Conservation (phyloP, 441 rosid genomes). For the Gossypium gossypioides region DNA sequence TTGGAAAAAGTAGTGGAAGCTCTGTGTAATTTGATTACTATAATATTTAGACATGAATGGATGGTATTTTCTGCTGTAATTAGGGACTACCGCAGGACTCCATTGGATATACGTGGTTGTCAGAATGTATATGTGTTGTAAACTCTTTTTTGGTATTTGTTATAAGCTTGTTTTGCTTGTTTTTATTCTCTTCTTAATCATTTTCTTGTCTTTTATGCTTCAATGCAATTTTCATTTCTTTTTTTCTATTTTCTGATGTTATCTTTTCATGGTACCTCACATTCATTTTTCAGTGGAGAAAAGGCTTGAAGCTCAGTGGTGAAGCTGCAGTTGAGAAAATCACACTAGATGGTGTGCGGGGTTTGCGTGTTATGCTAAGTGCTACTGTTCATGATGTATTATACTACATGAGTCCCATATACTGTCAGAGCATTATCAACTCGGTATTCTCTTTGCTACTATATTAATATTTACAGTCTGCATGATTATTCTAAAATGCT, state of each 20-base stretch:
- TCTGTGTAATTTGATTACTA: background rate
- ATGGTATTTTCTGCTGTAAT: background rate
- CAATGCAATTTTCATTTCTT: background rate
- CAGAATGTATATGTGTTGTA: background rate
- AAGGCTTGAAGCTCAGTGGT: constrained; percentile 92
- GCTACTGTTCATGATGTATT: constrained; percentile 97
- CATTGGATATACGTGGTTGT: constrained; percentile 1
- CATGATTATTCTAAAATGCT: background rate
- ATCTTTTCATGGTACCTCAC: background rate
- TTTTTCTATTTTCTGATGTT: background rate
- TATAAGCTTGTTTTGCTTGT: background rate
- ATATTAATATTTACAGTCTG: constrained; percentile 5
- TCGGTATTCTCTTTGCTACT: constrained; percentile 47
- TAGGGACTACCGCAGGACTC: background rate
- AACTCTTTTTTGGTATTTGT: background rate
- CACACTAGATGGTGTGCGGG: constrained; percentile 91
- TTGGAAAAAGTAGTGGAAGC: background rate
- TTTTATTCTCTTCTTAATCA: background rate
- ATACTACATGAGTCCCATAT: constrained; percentile 97
- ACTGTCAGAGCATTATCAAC: constrained; percentile 85
- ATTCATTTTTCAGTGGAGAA: constrained; percentile 76
- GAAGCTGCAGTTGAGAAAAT: constrained; percentile 90
- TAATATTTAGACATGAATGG: background rate
- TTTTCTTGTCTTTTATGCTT: constrained; percentile 1
- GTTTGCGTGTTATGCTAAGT: constrained; percentile 75